Evolutionary conservation across 495 filamentous ascomycete species (phyloP), one percentile per base, ranked within the genome.

Genomic region (Arthonia radiata): DNA sequence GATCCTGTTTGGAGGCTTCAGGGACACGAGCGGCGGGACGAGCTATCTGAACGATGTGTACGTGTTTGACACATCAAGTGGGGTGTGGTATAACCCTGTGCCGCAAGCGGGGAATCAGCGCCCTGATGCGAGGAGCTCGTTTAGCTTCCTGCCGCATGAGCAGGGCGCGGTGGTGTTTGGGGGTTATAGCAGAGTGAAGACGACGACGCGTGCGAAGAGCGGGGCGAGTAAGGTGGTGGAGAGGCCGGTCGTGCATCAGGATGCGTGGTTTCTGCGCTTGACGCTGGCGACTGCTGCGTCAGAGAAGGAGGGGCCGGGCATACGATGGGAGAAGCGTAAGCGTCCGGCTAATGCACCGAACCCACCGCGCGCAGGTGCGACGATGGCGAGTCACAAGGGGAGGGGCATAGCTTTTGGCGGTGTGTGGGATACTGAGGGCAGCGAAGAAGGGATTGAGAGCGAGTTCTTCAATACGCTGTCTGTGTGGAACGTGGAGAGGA

Each of bases 361-460:
- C 35, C 86, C 86, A 4, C 32, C 75, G 2, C 64, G 83, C 14
- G 81, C 79, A 2, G 86, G 86, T 25, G 64, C 75, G 10, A 92
- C 81, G 2, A 91, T 92, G 78, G 63, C 76, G 0, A 72, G 70
- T 41, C 86, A 94, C 44, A 82, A 80, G 46, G 82, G 86, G 1
- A 65, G 86, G 32, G 86, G 86, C 2, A 79, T 97, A 32, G 50
- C 72, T 45, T 97, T 97, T 39, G 86, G 86, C 21, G 86, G 86
- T 30, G 86, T 97, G 4, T 75, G 90, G 32, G 86, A 94, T 39
- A 72, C 90, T 1, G 81, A 91, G 41, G 61, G 90, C 41, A 89
- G 61, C 34, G 86, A 97, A 41, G 86, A 97, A 48, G 80, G 75
- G 7, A 82, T 97, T 21, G 80, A 94, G 11, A 86, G 76, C 40